These are phyloP conservation scores for Epichloe festucae DNA, from an alignment of 2,329 filamentous ascomycete species.

Conservation along the genomic window DNA sequence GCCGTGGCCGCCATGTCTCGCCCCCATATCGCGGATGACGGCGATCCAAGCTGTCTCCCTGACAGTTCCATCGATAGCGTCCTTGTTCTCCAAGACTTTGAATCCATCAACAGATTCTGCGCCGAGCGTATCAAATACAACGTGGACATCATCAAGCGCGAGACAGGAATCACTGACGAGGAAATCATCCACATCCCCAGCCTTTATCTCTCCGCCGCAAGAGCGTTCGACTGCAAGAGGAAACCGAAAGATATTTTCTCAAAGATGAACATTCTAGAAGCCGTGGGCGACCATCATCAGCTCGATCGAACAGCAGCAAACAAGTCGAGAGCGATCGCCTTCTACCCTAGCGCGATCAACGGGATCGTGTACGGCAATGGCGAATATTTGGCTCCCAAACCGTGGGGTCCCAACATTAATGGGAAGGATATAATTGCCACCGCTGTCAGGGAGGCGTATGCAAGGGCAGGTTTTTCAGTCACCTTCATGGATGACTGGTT, in stretches of 20 bases:
- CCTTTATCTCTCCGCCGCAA: constrained; percentile 5
- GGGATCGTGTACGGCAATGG: no score
- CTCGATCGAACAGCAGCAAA: no score
- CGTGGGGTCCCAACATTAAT: no score
- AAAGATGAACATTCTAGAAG: background rate
- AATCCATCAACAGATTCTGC: constrained; percentile 1
- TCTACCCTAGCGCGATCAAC: no score
- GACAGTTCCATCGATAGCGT: constrained; percentile 3
- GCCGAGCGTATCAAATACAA: constrained; percentile 10
- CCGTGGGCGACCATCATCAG: no score
- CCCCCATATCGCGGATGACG: background rate
- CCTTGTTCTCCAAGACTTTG: background rate
- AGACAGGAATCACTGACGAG: constrained; percentile 11
- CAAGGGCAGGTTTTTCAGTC: no score
- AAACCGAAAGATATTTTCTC: no score
- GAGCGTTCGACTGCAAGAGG: background rate
- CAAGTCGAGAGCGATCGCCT: no score
- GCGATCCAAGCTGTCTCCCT: background rate
- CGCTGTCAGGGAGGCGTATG: no score
- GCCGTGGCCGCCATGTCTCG: background rate
- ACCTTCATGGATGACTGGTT: no score
- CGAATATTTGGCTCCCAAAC: no score
- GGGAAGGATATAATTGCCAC: no score
- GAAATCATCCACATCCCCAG: constrained; percentile 13
- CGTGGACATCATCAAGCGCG: constrained; percentile 11